phyloP scores from a whole-genome alignment of 2,329 filamentous ascomycete species.

The Colletotrichum godetiae region DNA sequence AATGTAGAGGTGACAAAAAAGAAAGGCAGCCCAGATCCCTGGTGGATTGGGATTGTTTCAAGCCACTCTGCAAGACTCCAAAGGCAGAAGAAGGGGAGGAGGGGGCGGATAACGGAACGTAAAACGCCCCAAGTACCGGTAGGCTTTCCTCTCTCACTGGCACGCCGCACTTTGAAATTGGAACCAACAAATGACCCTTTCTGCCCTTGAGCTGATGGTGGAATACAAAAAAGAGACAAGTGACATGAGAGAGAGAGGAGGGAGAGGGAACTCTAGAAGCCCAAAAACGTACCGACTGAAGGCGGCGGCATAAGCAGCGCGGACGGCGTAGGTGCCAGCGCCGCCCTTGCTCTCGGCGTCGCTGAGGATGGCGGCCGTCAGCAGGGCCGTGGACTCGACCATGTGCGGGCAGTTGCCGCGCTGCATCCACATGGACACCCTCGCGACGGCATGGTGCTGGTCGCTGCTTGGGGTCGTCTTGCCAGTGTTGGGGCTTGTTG shows the following conservation, averaged over 20 bases:
- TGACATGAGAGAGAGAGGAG: background rate
- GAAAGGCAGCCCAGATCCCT: constrained; percentile 18
- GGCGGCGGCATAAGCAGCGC: constrained; percentile 78
- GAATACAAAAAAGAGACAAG: constrained; percentile 15
- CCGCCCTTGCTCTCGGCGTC: constrained; percentile 60
- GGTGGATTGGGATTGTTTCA: constrained; percentile 19
- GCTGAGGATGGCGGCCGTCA: constrained; percentile 76
- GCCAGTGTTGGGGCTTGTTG: constrained; percentile 1
- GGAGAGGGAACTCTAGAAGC: constrained; percentile 1
- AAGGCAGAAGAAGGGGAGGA: background rate
- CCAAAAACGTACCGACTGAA: constrained; percentile 72
- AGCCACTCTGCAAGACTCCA: background rate
- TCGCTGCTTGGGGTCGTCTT: constrained; percentile 39
- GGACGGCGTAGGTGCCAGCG: constrained; percentile 68
- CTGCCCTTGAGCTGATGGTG: background rate
- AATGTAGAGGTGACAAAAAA: background rate
- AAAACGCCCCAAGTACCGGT: constrained; percentile 15
- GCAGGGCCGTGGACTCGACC: constrained; percentile 80
- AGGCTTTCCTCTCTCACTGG: constrained; percentile 7
- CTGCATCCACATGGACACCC: constrained; percentile 76
- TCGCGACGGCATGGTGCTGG: constrained; percentile 63
- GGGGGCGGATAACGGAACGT: background rate
- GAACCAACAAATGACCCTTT: background rate
- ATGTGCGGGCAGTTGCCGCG: constrained; percentile 81
- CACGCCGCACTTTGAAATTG: background rate